Evolutionary conservation across 257 asterid genomes (phyloP).

Genomic region (Ehretia macrophylla): DNA sequence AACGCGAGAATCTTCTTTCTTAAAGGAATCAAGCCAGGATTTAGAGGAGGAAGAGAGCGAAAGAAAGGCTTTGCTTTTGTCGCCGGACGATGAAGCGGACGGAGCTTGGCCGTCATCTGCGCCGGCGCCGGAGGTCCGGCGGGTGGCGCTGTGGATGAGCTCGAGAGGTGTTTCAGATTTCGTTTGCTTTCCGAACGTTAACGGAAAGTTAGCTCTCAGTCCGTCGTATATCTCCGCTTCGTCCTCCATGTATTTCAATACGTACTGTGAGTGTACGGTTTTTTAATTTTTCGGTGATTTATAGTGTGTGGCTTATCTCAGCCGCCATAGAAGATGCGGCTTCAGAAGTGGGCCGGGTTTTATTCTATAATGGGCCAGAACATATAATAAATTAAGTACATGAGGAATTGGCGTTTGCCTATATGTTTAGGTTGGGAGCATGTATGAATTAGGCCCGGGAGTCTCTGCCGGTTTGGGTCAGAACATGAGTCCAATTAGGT

Average conservation of each 20-base stretch:
- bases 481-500: background rate
- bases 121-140: constrained; percentile 47
- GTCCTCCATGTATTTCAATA: constrained; percentile 49
- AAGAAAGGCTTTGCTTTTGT: constrained; percentile 31
- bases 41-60: constrained; percentile 51
- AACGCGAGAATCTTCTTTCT: background rate
- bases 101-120: constrained; percentile 9
- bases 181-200: constrained; percentile 71
- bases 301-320: background rate
- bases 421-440: too few species aligned
- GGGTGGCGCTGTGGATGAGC: constrained; percentile 74
- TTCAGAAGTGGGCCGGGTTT: background rate
- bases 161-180: constrained; percentile 66
- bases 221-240: constrained; percentile 75
- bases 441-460: background rate
- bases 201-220: constrained; percentile 71
- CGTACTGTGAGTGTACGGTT: background rate
- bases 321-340: background rate
- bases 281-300: background rate
- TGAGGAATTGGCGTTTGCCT: background rate
- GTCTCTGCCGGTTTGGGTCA: background rate
- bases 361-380: background rate
- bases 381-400: too few species aligned
- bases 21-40: constrained; percentile 52
- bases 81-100: constrained; percentile 4